Evolutionary conservation across 306 rosid genomes (phyloP), one percentile per base, ranked within the genome.

Genomic region (Inga oerstediana): DNA sequence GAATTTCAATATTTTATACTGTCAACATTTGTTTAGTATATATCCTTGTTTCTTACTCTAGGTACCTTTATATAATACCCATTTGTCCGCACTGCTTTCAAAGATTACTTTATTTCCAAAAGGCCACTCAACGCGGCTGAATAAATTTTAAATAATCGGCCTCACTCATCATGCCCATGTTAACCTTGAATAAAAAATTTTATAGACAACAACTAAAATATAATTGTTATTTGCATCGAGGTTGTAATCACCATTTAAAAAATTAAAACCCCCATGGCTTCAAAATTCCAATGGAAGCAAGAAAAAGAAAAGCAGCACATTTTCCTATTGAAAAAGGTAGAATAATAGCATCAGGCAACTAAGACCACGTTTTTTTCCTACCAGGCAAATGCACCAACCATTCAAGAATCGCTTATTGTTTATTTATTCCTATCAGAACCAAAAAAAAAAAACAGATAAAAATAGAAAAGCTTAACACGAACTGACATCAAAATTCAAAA

Each of bases 161-260:
- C 84, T 72, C 90, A 81, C 83, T 78, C 84, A 85, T 84, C 84
- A 84, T 84, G 88, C 87, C 82, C 98, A 84, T 80, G 93, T 88
- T 82, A 83, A 80, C 77, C 52, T 46, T 37, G 14, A 54, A 67
- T 71, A 35, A 80, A 75, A 67, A 51, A 70, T 4, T 72, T 2
- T 58, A 48, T 17, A 39, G 66, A 22, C 10, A 59, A 10, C 66
- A 59, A 59, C n/a, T 56, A n/a, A 59, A 22, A 59, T 59, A 59
- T 59, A n/a, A 59, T 59, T 59, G 34, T 58, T 24, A 27, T 35
- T 32, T 41, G 43, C 19, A 75, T 17, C 19, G 52, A 14, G 43
- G 62, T 68, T 56, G 24, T 62, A 83, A 1, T 35, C 81, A 77
- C 24, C 81, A 77, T 56, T 84, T 82, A 82, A 74, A 73, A 80